Conservation (phyloP, 2,329 filamentous ascomycete species). For the Xylariales sp. region DNA sequence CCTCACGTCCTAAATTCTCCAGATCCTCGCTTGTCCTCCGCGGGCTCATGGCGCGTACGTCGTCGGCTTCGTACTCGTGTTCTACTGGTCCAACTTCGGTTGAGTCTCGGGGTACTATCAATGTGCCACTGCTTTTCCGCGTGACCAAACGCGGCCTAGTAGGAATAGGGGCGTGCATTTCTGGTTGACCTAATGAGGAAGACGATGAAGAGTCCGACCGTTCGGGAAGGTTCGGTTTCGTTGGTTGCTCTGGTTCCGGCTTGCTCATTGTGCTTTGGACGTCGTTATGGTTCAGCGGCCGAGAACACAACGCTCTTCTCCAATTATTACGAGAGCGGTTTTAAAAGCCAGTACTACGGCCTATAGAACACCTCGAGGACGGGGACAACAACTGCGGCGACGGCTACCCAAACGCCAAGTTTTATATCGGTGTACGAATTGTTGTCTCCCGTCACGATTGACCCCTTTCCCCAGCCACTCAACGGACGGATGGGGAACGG, state of each 20-base stretch:
- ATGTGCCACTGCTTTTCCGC: conserved; percentile 83
- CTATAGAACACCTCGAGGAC: conserved; percentile 11
- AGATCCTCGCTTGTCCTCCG: conserved; percentile 90
- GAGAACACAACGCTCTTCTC: conserved; percentile 10
- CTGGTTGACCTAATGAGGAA: conserved; percentile 46
- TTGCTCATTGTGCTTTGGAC: conserved; percentile 43
- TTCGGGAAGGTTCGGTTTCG: conserved; percentile 45
- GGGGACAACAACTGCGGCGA: conserved; percentile 5
- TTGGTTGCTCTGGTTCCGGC: conserved; percentile 32
- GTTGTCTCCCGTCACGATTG: conserved; percentile 29
- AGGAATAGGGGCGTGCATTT: conserved; percentile 64
- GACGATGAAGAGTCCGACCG: conserved; percentile 49
- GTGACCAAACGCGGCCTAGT: conserved; percentile 75
- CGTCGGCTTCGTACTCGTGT: conserved; percentile 83
- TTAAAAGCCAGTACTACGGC: conserved; percentile 12
- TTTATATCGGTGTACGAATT: conserved; percentile 16
- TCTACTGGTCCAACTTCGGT: conserved; percentile 78
- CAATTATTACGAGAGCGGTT: not conserved
- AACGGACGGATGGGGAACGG: conserved; percentile 28
- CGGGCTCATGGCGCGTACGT: conserved; percentile 95
- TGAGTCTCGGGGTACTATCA: conserved; percentile 83
- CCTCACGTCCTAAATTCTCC: conserved; percentile 85
- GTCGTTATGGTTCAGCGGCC: conserved; percentile 7
- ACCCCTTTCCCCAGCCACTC: conserved; percentile 33
- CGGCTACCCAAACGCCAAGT: conserved; percentile 17